A percentile compares a stretch with the other conserved stretches of the same genome.
Evolutionary conservation across 2,329 filamentous ascomycete species (phyloP).

Genomic region (Alternaria infectoria): DNA sequence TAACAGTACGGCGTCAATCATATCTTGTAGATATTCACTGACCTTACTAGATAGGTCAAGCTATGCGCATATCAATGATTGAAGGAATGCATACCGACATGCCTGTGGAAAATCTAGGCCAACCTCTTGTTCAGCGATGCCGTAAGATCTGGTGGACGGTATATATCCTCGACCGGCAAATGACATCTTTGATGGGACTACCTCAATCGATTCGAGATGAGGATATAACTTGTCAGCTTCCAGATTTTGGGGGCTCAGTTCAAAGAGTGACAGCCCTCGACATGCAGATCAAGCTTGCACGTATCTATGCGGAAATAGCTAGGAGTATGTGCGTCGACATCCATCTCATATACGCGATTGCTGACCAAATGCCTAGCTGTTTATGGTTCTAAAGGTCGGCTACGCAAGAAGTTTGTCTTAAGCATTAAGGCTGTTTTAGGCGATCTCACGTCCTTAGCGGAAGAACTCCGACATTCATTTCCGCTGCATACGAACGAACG

Average conservation of each 20-base stretch:
- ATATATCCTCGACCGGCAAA: conserved; percentile 60
- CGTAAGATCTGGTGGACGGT: conserved; percentile 63
- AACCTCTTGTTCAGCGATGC: conserved; percentile 53
- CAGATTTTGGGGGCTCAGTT: conserved; percentile 50
- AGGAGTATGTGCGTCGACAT: conserved; percentile 46
- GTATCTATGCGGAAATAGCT: conserved; percentile 54
- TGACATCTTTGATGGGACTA: conserved; percentile 61
- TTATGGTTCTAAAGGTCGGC: conserved; percentile 54
- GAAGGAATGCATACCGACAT: conserved; percentile 63
- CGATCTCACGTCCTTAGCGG: conserved; percentile 48
- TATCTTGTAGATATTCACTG: not conserved
- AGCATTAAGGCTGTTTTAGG: conserved; percentile 52
- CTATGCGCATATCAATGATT: conserved; percentile 57
- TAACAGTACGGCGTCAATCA: conserved; percentile 46
- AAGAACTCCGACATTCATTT: conserved; percentile 50
- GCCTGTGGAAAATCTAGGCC: conserved; percentile 52
- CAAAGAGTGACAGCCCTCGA: conserved; percentile 51
- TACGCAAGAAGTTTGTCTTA: conserved; percentile 48
- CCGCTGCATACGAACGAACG: conserved; percentile 46
- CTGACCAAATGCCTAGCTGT: conserved; percentile 40
- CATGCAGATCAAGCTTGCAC: conserved; percentile 56
- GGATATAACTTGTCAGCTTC: conserved; percentile 57
- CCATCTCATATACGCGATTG: not conserved
- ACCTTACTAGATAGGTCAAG: conserved; percentile 55
- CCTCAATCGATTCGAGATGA: conserved; percentile 59